These are phyloP conservation scores for Trichomonas vaginalis DNA, from an alignment of 208 protist genomes.

Conservation along the genomic window DNA sequence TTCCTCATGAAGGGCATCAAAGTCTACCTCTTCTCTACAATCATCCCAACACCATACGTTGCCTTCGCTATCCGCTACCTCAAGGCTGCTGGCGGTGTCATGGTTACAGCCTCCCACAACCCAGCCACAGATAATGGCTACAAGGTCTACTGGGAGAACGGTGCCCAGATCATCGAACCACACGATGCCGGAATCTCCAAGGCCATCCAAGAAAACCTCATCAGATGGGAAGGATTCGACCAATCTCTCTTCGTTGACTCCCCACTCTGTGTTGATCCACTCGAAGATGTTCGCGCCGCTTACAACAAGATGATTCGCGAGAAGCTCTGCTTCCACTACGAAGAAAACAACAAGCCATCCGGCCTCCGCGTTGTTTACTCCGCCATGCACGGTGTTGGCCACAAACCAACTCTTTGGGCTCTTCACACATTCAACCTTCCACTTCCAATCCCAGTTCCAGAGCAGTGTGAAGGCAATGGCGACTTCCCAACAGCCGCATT, in stretches of 20 bases:
- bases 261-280: background rate
- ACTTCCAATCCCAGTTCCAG: background rate
- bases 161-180: conserved; percentile 16
- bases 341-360: background rate
- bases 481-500: conserved; percentile 10
- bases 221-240: background rate
- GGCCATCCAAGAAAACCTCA: background rate
- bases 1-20: conserved; percentile 2
- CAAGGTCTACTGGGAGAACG: conserved; percentile 13
- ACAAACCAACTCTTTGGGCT: background rate
- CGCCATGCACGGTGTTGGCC: conserved; percentile 3
- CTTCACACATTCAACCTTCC: background rate
- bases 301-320: background rate
- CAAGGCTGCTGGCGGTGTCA: background rate
- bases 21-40: conserved; percentile 12
- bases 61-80: background rate
- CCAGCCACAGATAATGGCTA: conserved; percentile 12
- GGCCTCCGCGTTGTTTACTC: background rate
- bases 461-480: background rate
- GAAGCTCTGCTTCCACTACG: background rate
- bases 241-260: background rate
- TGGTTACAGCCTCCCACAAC: conserved; percentile 11
- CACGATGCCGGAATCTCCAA: background rate
- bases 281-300: background rate
- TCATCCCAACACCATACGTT: conserved; percentile 12